Conservation (phyloP, 306 rosid species). For the Castanea crenata region DNA sequence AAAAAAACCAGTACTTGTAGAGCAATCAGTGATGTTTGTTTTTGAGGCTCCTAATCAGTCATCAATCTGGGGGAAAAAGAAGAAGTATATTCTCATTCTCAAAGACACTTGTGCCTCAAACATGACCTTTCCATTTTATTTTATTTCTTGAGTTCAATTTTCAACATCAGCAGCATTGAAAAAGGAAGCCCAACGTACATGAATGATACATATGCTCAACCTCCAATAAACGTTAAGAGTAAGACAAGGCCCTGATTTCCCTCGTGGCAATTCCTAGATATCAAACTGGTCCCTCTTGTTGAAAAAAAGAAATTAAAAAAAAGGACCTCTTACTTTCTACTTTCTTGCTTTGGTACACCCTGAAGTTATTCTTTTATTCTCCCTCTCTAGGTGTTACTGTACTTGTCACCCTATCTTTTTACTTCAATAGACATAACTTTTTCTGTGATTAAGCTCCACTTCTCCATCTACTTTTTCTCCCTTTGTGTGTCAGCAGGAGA, state of each 20-base stretch:
- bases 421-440: background rate
- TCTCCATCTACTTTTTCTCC: background rate
- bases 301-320: background rate
- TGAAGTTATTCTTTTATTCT: constrained; percentile 16
- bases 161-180: constrained; percentile 24
- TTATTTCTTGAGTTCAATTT: constrained; percentile 7
- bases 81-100: background rate
- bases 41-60: background rate
- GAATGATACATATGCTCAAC: constrained; percentile 15
- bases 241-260: constrained; percentile 45
- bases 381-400: background rate
- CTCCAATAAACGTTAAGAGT: constrained; percentile 16
- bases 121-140: background rate
- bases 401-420: background rate
- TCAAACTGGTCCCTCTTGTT: constrained; percentile 3
- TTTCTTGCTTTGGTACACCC: background rate
- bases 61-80: too few species aligned
- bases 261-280: constrained; percentile 14
- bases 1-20: background rate
- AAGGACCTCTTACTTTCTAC: background rate
- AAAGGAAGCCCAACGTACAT: constrained; percentile 22
- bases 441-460: background rate
- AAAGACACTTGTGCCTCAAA: background rate
- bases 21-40: background rate
- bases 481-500: background rate